Conservation (phyloP, 441 rosid genomes). For the Euphorbia schlechtendalii region DNA sequence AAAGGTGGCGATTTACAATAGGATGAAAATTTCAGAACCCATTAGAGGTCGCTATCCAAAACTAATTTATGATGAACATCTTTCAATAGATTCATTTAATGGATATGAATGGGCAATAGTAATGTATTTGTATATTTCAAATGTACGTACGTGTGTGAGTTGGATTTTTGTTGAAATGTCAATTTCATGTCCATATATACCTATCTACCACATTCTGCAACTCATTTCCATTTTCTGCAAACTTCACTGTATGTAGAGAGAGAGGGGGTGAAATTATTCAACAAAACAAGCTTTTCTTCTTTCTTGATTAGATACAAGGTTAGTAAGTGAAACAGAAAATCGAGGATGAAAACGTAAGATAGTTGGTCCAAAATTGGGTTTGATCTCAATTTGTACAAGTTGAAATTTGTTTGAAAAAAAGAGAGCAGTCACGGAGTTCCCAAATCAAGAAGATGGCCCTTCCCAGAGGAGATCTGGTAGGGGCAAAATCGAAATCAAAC, state of each 20-base stretch:
- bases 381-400: background rate
- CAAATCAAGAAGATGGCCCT: conserved; percentile 17
- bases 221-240: conserved; percentile 18
- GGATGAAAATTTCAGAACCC: background rate
- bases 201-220: background rate
- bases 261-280: background rate
- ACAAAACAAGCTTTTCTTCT: background rate
- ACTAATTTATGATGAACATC: background rate
- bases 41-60: background rate
- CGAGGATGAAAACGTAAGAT: background rate
- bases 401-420: background rate
- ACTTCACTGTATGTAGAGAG: background rate
- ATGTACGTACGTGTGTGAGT: conserved; percentile 11
- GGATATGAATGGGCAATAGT: too few relatives aligned
- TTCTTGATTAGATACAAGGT: background rate
- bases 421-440: conserved; percentile 13
- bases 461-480: conserved; percentile 70
- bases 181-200: conserved; percentile 30
- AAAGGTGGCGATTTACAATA: background rate
- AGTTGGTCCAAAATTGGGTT: background rate
- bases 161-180: conserved; percentile 37
- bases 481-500: conserved; percentile 96
- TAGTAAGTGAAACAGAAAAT: background rate
- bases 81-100: too few relatives aligned
- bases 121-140: too few relatives aligned